These are phyloP conservation scores for Cryptococcus sp. DNA, from an alignment of 1,284 basidiomycete genomes.

Conservation along the genomic window DNA sequence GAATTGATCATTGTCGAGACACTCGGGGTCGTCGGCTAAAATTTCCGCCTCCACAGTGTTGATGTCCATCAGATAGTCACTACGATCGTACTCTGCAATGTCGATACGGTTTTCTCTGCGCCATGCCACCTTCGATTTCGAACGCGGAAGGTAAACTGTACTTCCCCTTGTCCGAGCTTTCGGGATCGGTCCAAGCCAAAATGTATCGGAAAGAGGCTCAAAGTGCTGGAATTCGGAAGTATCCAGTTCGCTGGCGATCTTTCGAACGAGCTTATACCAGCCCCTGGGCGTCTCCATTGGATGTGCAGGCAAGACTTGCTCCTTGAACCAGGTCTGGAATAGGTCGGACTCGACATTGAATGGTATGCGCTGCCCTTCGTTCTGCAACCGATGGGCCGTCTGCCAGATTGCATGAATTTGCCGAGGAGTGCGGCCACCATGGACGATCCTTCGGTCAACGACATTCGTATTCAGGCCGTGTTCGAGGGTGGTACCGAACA, in stretches of 20 bases:
- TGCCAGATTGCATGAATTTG: not conserved
- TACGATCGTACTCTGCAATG: too few relatives aligned
- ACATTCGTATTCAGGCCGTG: not conserved
- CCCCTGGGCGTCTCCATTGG: not conserved
- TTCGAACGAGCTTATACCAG: not conserved
- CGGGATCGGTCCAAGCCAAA: too few relatives aligned
- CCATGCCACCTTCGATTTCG: too few relatives aligned
- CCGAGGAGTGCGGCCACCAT: not conserved
- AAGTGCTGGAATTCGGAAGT: not conserved
- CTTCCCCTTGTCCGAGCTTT: too few relatives aligned
- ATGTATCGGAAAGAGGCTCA: not conserved
- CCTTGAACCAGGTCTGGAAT: not conserved
- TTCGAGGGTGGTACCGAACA: not conserved
- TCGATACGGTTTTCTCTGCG: too few relatives aligned
- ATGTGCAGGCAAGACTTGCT: not conserved
- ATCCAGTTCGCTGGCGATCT: not conserved
- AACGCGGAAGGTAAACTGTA: too few relatives aligned
- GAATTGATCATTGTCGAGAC: too few relatives aligned
- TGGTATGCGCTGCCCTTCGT: not conserved
- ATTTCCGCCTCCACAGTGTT: too few relatives aligned
- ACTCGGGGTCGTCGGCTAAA: too few relatives aligned
- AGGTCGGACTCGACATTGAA: not conserved
- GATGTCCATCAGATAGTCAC: too few relatives aligned
- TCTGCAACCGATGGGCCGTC: not conserved
- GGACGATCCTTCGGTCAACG: not conserved